Evolutionary conservation across 176 grass and related monocot species (phyloP).

Genomic region (Phyllostachys edulis): DNA sequence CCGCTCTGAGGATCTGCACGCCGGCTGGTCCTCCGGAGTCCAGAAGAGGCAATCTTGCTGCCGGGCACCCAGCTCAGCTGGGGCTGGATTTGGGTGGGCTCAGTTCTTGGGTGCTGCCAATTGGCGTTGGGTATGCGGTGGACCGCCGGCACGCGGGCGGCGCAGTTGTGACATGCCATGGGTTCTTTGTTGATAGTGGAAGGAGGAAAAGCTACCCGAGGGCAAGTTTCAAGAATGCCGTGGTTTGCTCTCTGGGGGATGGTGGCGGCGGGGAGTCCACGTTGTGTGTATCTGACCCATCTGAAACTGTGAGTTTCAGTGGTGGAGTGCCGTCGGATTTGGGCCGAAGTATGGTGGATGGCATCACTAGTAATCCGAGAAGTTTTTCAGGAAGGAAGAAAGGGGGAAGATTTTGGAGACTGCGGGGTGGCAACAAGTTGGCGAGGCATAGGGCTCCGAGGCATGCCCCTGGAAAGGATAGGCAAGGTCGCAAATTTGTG

Average conservation of each 20-base stretch:
- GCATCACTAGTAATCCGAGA: background rate
- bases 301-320: conserved; percentile 15
- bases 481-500: background rate
- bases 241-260: conserved; percentile 20
- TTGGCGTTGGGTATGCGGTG: background rate
- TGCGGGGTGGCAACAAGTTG: conserved; percentile 40
- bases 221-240: conserved; percentile 29
- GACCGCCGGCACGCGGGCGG: conserved; percentile 13
- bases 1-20: conserved; percentile 34
- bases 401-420: conserved; percentile 38
- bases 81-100: conserved; percentile 59
- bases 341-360: conserved; percentile 2
- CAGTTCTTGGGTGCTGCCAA: conserved; percentile 30
- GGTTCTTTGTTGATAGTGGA: conserved; percentile 1
- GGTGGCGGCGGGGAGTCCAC: conserved; percentile 4
- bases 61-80: conserved; percentile 7
- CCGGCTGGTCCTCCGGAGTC: conserved; percentile 38
- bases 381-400: conserved; percentile 22
- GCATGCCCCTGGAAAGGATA: conserved; percentile 21
- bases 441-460: conserved; percentile 14
- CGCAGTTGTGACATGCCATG: background rate
- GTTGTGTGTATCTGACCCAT: conserved; percentile 19
- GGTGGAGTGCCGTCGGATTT: background rate
- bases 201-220: background rate
- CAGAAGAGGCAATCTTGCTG: conserved; percentile 44